Percentiles rank a stretch among this genome's conserved stretches.
Evolutionary conservation across 495 filamentous ascomycete species (phyloP).

Genomic region (Neurospora pannonica): DNA sequence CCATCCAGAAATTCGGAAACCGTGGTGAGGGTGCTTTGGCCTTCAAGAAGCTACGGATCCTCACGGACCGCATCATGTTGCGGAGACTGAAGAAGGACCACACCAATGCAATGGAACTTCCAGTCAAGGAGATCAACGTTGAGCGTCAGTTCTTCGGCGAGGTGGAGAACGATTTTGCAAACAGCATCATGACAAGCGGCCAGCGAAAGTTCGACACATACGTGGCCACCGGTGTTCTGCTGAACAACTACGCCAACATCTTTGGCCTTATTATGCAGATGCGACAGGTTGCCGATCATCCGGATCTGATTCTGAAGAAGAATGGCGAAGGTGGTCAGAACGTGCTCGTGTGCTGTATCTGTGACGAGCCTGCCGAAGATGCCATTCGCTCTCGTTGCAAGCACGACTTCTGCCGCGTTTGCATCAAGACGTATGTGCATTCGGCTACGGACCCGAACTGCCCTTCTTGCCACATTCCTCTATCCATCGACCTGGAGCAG

Average conservation of each 20-base stretch:
- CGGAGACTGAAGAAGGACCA: constrained; percentile 87
- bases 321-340: constrained; percentile 78
- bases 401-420: constrained; percentile 91
- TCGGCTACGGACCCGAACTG: constrained; percentile 73
- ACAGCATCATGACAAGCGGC: constrained; percentile 85
- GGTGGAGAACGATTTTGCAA: constrained; percentile 89
- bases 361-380: constrained; percentile 91
- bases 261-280: constrained; percentile 93
- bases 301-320: constrained; percentile 86
- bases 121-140: constrained; percentile 84
- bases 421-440: constrained; percentile 73
- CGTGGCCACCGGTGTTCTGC: constrained; percentile 83
- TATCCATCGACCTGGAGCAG: constrained; percentile 86
- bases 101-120: constrained; percentile 86
- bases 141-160: constrained; percentile 93
- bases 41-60: constrained; percentile 68
- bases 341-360: constrained; percentile 82
- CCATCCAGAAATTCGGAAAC: constrained; percentile 51
- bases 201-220: constrained; percentile 88
- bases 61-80: constrained; percentile 89
- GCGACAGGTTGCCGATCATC: constrained; percentile 93
- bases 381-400: constrained; percentile 84
- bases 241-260: constrained; percentile 93
- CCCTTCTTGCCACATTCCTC: constrained; percentile 80
- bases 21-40: constrained; percentile 50